Base-by-base conservation (phyloP, 2,329 filamentous ascomycete species). In the Lomentospora prolificans region DNA sequence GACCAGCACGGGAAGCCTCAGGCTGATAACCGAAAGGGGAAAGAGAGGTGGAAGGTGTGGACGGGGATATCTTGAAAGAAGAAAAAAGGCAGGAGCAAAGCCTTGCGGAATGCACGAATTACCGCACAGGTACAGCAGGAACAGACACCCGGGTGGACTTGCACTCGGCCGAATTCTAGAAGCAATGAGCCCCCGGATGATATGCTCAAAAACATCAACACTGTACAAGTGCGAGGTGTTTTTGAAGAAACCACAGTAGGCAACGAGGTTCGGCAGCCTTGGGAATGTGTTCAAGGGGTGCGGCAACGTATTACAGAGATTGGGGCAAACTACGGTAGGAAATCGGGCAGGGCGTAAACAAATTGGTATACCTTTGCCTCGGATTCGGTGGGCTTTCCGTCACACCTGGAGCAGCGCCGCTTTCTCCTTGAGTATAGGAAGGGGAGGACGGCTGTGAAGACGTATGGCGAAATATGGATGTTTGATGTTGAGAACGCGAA, bases 401-500 rank as follows among this genome's bases (percentile, higher is more conserved):
- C 44, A 48, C 44, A 22, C 44, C 22, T 22, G 22, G 44, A 48
- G 44, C 10, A 22, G 44, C 44, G 17, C 44, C 44, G 22, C 44
- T 48, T 22, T 48, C 44, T 48, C 51, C 22, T 36, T 41, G 30
- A 27, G 12, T 39, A 41, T 51, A n/a, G 28, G 19, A 39, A 4
- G 50, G 22, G n/a, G 54, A 52, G 24, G 39, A 30, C 52, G 58
- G 50, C 22, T 10, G 31, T 17, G 41, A 36, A 14, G 57, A 27
- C 33, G 46, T 25, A 14, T 33, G 55, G 54, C 27, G 55, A 39
- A 41, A 30, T 19, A 36, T 31, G 17, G 58, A 24, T 8, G 22
- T 22, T 17, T 31, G 44, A 44, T 19, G 41, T 52, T 56, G 58
- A 30, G 50, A 60, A 51, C 36, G 50, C 17, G 48, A 25, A 19